phyloP scores from a whole-genome alignment of 1,284 basidiomycete species.

The Cryptococcus depauperatus region DNA sequence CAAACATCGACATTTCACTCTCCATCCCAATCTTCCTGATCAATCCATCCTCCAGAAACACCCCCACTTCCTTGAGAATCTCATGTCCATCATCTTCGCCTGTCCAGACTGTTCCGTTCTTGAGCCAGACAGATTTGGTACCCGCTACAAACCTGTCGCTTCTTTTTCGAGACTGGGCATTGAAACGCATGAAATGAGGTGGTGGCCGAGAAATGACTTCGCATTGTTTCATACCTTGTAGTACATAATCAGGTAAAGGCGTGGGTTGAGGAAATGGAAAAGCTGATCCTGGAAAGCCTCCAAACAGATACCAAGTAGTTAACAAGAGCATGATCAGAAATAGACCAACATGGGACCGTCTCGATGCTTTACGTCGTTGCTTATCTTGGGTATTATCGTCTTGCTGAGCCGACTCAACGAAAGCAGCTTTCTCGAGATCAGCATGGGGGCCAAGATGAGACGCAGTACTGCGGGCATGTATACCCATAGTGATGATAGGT shows the following conservation, averaged over 20 bases:
- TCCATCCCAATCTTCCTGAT: slow-evolving; percentile 43
- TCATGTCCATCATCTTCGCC: slow-evolving; percentile 57
- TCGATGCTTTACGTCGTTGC: not conserved
- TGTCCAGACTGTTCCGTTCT: slow-evolving; percentile 73
- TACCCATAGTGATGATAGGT: slow-evolving; percentile 5
- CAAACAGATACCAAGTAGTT: not conserved
- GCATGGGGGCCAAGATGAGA: not conserved
- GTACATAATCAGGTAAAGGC: slow-evolving; percentile 23
- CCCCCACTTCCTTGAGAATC: slow-evolving; percentile 50
- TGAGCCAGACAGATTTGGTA: slow-evolving; percentile 59
- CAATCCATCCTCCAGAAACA: slow-evolving; percentile 48
- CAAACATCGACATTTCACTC: slow-evolving; percentile 14
- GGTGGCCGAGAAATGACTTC: slow-evolving; percentile 24
- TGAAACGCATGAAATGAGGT: slow-evolving; percentile 44
- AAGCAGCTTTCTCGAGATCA: slow-evolving; percentile 11
- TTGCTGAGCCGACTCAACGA: slow-evolving; percentile 1
- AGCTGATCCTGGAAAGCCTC: slow-evolving; percentile 12
- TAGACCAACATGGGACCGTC: not conserved
- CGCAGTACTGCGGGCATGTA: slow-evolving; percentile 6
- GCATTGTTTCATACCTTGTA: slow-evolving; percentile 38
- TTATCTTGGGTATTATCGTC: not conserved
- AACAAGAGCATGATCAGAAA: not conserved
- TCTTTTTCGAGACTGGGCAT: slow-evolving; percentile 46
- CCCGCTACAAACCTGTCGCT: slow-evolving; percentile 66
- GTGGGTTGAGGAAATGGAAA: slow-evolving; percentile 21